Conservation (phyloP, 305 asterid genomes). For the Fraxinus albicans region DNA sequence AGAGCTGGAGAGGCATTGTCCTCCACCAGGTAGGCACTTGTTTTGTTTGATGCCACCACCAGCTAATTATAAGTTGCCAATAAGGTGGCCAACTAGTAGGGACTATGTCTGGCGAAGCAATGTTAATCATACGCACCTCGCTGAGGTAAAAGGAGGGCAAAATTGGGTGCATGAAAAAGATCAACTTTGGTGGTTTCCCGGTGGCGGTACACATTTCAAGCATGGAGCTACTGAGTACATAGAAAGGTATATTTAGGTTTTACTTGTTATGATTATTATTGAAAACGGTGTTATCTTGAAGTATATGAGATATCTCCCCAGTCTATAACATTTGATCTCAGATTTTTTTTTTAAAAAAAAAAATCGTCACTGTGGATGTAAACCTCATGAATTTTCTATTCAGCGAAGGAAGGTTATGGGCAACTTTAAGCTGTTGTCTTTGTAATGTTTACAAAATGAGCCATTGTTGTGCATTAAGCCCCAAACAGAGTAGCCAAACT, state of each 20-base stretch:
- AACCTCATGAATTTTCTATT: too few species aligned
- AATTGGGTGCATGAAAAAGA: conserved; percentile 86
- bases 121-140: conserved; percentile 82
- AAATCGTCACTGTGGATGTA: neutral
- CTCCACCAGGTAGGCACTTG: conserved; percentile 59
- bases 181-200: conserved; percentile 91
- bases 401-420: neutral
- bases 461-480: neutral
- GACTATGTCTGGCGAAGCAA: conserved; percentile 93
- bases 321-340: neutral
- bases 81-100: conserved; percentile 91
- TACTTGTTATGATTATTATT: neutral
- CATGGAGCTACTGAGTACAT: conserved; percentile 91
- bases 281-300: neutral
- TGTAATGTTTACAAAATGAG: neutral
- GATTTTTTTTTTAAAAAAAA: too few species aligned
- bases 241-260: conserved; percentile 49
- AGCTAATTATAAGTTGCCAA: conserved; percentile 76
- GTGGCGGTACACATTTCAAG: conserved; percentile 97
- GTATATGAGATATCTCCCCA: neutral
- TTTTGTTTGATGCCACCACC: conserved; percentile 94
- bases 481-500: neutral
- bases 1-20: conserved; percentile 90
- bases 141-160: conserved; percentile 92
- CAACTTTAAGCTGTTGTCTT: neutral